phyloP scores from a whole-genome alignment of 139 green algal genomes.

The Gonium pectorale region DNA sequence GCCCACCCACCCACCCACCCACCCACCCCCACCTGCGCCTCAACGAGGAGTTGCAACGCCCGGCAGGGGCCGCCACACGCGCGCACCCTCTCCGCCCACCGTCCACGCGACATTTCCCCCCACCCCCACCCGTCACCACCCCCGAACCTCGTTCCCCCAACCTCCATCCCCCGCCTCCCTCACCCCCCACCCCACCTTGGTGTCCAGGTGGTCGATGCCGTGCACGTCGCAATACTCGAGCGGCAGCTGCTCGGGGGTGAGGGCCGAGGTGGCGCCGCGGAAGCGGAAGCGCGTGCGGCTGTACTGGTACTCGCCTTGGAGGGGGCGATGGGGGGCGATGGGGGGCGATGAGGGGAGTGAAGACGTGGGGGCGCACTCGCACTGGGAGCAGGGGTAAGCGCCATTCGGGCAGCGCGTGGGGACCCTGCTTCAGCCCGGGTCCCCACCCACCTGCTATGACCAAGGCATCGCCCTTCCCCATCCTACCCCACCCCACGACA shows the following conservation, averaged over 20 bases:
- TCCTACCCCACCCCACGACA: not conserved
- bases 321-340: not conserved
- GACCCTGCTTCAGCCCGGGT: too few species aligned
- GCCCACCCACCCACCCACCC: too few species aligned
- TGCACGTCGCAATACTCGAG: conserved; percentile 29
- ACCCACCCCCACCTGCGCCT: too few species aligned
- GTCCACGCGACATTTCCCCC: not conserved
- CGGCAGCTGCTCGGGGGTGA: not conserved
- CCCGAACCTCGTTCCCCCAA: too few species aligned
- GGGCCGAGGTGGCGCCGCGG: not conserved
- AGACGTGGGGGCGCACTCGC: not conserved
- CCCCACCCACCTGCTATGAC: too few species aligned
- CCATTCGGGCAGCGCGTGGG: too few species aligned
- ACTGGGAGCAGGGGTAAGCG: not conserved
- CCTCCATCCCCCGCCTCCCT: too few species aligned
- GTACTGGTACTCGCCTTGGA: conserved; percentile 37
- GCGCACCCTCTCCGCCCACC: not conserved
- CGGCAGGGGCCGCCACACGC: too few species aligned
- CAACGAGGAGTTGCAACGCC: too few species aligned
- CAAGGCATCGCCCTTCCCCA: not conserved
- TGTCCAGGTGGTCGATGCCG: conserved; percentile 35
- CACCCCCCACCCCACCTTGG: conserved; percentile 3
- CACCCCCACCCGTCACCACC: not conserved
- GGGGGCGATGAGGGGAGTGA: not conserved
- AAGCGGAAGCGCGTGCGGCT: conserved; percentile 28